Base-by-base conservation (phyloP, 768 basidiomycete species). In the Clitopilus hobsonii region DNA sequence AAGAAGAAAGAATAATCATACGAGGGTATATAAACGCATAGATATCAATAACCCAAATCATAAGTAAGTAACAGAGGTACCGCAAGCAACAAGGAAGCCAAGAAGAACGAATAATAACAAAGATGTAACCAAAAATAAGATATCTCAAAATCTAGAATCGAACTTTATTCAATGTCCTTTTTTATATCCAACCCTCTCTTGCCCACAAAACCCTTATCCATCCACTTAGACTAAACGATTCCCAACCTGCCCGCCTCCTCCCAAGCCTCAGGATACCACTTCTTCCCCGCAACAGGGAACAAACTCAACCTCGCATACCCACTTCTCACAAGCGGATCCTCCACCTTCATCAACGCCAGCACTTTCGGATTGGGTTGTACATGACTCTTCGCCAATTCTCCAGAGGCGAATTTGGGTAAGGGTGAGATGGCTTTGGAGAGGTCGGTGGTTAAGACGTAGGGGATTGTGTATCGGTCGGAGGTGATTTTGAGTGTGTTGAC, bases 401-500 rank as follows among this genome's bases (percentile, higher is more conserved):
- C 58, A 27, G 58, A 51, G 18, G 56, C 56, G 51, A 65, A 69
- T 45, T 69, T 63, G 6, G 65, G 60, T 0, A 69, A 58, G n/a
- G 66, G 64, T 0, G 56, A 25, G 6, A 69, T 57, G 1, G 58
- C 49, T 54, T 66, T 67, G 23, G 65, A 62, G 20, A 69, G 62
- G 18, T 58, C 62, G 20, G 68, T 69, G 6, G 68, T 62, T 38
- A 67, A 60, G 27, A 66, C 65, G 32, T 69, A 67, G 13, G 66
- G 65, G 28, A 69, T 67, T 3, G 68, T 69, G 53, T 63, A 66
- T 18, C 66, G 60, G 51, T 67, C 66, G 30, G 62, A 41, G 13
- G 63, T 58, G 38, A 69, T 65, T 54, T 65, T 63, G 30, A 69
- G 61, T n/a, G 68, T 67, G 56, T 69, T 69, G 38, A 69, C 66